Base-by-base conservation (phyloP, 306 rosid species). In the Pterocarpus macrocarpus region DNA sequence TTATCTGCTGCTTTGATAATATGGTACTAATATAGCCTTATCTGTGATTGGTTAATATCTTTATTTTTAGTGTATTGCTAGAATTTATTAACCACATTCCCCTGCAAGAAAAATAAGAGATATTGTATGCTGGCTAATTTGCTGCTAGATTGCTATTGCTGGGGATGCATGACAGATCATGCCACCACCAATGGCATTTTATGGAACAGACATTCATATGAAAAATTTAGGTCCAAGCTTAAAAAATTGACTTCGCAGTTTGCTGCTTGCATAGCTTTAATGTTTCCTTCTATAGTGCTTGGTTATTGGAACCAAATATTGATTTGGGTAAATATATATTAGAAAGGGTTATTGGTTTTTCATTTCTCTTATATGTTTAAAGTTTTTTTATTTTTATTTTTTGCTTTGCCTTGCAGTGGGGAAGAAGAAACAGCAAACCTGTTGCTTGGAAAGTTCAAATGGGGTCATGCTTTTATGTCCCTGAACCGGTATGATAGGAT, bases 401-500 rank as follows among this genome's bases (percentile, higher is more conserved):
- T 43, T 43, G 6, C 47, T 43, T 43, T 43, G 8, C 47, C 77
- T 86, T 78, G 78, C 92, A 93, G 99, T 67, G 99, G 99, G 68
- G 97, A 95, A 81, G 90, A 92, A 79, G 97, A 95, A 86, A 93
- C 98, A 12, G 99, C 96, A 88, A 79, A 90, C 55, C 85, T 86
- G 71, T 80, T 95, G 90, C 98, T 95, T 73, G 89, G 87, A 78
- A 95, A 95, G 90, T 95, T 95, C 90, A 95, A 95, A 80, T 95
- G 99, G 99, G 99, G 99, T 82, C 99, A 95, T 58, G 92, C 94
- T 64, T 95, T 93, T 86, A 76, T 84, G 77, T 93, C 99, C 39
- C 88, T 95, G 76, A 95, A 95, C 76, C 82, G 94, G 99, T 93
- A 86, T 82, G 82, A 38, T 47, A 34, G 39, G 41, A 16, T 69